phyloP scores from a whole-genome alignment of 2,329 filamentous ascomycete species.

The Pseudogymnoascus sp. region DNA sequence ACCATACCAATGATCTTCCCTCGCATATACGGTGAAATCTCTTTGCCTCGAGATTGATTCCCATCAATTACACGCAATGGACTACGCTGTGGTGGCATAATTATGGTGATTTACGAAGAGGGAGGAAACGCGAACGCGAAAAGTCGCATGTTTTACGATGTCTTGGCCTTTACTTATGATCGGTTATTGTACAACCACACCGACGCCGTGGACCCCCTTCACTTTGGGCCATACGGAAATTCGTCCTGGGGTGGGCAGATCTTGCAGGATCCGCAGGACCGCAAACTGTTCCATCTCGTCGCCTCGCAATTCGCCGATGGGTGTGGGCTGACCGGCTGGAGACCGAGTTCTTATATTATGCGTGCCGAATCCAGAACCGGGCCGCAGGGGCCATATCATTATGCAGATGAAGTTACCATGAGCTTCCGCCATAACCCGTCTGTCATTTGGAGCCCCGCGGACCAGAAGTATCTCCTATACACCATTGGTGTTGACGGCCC shows the following conservation, averaged over 20 bases:
- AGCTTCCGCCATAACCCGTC: constrained; percentile 40
- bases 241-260: constrained; percentile 42
- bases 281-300: constrained; percentile 36
- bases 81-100: too few relatives aligned
- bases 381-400: constrained; percentile 37
- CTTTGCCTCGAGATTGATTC: too few relatives aligned
- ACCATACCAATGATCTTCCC: too few relatives aligned
- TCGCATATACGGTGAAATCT: too few relatives aligned
- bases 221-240: constrained; percentile 22
- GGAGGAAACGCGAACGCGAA: too few relatives aligned
- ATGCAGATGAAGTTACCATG: constrained; percentile 31
- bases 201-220: constrained; percentile 8
- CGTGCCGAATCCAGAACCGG: constrained; percentile 37
- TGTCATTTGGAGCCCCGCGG: constrained; percentile 35
- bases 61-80: too few relatives aligned
- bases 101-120: too few relatives aligned
- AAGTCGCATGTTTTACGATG: too few relatives aligned
- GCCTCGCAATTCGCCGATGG: constrained; percentile 37
- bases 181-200: constrained; percentile 35
- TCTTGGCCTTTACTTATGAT: too few relatives aligned
- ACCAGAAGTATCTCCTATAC: constrained; percentile 37
- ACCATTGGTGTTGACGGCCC: constrained; percentile 34
- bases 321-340: constrained; percentile 40
- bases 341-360: constrained; percentile 36
- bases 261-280: constrained; percentile 33